phyloP scores from a whole-genome alignment of 2,329 filamentous ascomycete genomes.

The Colletotrichum sidae region DNA sequence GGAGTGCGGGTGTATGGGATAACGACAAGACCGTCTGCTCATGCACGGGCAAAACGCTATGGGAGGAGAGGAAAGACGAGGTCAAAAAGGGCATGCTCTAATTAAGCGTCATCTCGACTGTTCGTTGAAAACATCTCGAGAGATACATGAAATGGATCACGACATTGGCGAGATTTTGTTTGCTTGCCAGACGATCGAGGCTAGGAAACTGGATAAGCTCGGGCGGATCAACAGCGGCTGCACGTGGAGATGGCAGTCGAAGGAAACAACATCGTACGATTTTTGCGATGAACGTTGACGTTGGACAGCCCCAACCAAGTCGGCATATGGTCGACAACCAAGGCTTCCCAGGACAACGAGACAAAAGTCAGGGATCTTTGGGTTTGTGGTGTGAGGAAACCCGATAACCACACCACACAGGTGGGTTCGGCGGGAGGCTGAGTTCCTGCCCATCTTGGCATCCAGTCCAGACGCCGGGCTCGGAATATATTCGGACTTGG shows the following conservation, averaged over 20 bases:
- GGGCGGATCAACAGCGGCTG: constrained; percentile 27
- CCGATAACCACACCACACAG: constrained; percentile 23
- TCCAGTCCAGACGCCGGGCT: constrained; percentile 11
- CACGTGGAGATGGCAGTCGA: constrained; percentile 29
- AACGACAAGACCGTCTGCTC: constrained; percentile 99
- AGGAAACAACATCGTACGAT: constrained; percentile 37
- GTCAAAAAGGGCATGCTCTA: constrained; percentile 86
- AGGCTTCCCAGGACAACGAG: constrained; percentile 24
- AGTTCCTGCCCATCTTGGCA: constrained; percentile 27
- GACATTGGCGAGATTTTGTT: constrained; percentile 26
- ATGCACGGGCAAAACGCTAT: constrained; percentile 97
- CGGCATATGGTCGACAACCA: constrained; percentile 1
- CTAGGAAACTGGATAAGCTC: constrained; percentile 32
- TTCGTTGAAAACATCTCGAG: constrained; percentile 15
- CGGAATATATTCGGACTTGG: constrained; percentile 12
- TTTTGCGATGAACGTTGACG: constrained; percentile 36
- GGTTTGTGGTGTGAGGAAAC: constrained; percentile 17
- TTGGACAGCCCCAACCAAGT: constrained; percentile 13
- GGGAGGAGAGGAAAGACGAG: constrained; percentile 95
- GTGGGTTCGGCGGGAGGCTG: constrained; percentile 29
- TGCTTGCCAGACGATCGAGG: constrained; percentile 18
- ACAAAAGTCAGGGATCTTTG: constrained; percentile 9
- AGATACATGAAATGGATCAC: constrained; percentile 22
- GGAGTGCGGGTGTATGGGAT: constrained; percentile 98
- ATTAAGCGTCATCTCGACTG: neutral